These are phyloP conservation scores for Auricularia heimuer DNA, from an alignment of 768 basidiomycete species.

Conservation along the genomic window DNA sequence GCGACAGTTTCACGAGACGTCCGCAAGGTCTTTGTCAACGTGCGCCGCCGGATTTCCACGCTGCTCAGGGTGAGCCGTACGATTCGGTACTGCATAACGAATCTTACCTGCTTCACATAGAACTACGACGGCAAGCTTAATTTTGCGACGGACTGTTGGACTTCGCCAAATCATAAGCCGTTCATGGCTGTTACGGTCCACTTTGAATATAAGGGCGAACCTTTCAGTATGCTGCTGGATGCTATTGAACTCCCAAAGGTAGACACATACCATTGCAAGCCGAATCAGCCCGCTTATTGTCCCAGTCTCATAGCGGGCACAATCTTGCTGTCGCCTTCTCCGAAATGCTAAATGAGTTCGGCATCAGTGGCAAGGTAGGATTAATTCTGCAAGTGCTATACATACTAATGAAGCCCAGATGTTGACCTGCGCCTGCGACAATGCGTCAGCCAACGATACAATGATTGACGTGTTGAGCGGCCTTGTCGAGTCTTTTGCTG, in stretches of 20 bases:
- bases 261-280: background rate
- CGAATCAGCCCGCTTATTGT: background rate
- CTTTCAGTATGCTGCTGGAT: conserved; percentile 21
- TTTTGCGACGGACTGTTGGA: conserved; percentile 30
- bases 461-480: conserved; percentile 5
- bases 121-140: conserved; percentile 21
- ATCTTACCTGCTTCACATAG: conserved; percentile 10
- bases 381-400: too few relatives aligned
- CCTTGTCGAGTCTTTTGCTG: conserved; percentile 14
- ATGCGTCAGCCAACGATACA: conserved; percentile 6
- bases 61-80: conserved; percentile 17
- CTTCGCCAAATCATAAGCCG: conserved; percentile 25
- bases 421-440: conserved; percentile 5
- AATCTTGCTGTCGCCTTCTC: too few relatives aligned
- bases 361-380: too few relatives aligned
- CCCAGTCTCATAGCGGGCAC: conserved; percentile 7
- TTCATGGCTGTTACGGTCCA: conserved; percentile 26
- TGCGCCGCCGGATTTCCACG: conserved; percentile 15
- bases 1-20: conserved; percentile 25
- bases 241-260: background rate
- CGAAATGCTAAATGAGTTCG: too few relatives aligned
- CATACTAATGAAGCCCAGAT: background rate
- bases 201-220: conserved; percentile 21
- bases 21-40: conserved; percentile 18
- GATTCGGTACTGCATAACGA: too few relatives aligned